Percentiles rank a stretch among this genome's conserved stretches.
Evolutionary conservation across 1,284 basidiomycete genomes (phyloP).

Genomic region (Phellopilus nigrolimitatus): DNA sequence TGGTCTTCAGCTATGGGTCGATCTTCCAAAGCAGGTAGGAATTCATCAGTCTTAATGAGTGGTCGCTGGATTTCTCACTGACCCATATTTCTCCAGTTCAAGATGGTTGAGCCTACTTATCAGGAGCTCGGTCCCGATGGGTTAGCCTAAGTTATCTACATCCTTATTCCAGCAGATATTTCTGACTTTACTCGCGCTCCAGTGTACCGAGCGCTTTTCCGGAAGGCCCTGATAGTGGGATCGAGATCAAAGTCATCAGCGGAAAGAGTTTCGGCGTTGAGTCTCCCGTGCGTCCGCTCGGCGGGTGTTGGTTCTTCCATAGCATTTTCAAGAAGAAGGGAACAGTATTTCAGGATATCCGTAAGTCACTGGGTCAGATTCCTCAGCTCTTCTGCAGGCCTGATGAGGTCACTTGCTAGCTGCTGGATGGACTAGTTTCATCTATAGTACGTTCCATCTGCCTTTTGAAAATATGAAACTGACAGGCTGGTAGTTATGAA

Average conservation of each 20-base stretch:
- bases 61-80: conserved; percentile 21
- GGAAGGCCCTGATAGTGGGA: conserved; percentile 62
- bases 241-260: conserved; percentile 81
- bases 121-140: conserved; percentile 66
- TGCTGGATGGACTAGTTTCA: conserved; percentile 75
- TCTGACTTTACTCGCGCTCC: conserved; percentile 5
- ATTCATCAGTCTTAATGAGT: background rate
- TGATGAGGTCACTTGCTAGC: conserved; percentile 38
- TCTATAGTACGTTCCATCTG: conserved; percentile 56
- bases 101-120: conserved; percentile 80
- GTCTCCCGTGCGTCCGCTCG: conserved; percentile 85
- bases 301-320: conserved; percentile 94
- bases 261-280: conserved; percentile 83
- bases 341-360: conserved; percentile 81
- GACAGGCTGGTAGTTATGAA: conserved; percentile 50
- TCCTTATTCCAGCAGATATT: no score
- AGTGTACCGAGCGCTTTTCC: conserved; percentile 76
- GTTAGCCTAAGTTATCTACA: conserved; percentile 44
- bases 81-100: conserved; percentile 55
- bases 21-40: conserved; percentile 73
- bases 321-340: conserved; percentile 61
- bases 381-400: background rate
- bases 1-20: conserved; percentile 93
- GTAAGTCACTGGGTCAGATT: conserved; percentile 40
- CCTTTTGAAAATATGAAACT: background rate